Evolutionary conservation across 2,329 filamentous ascomycete species (phyloP), one percentile per base, ranked within the genome.

Genomic region (Epichloe aotearoae): DNA sequence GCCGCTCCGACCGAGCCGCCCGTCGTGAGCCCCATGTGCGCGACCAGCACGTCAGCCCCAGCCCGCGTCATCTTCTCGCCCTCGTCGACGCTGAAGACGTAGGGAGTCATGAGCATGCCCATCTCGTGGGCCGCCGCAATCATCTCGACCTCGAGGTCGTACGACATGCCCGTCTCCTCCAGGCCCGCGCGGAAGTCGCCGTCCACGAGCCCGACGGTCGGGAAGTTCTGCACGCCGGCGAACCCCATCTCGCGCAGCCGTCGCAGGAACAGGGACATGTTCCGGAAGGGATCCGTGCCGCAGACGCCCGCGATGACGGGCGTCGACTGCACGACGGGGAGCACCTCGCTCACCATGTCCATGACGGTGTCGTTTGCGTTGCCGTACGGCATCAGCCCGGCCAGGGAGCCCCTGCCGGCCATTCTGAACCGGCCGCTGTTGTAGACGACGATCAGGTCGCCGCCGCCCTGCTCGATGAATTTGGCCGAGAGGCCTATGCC

Each of bases 111-210:
- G 15, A 87, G 64, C 17, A 86, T 65, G 30, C 74, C 81, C 64
- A 83, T 65, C 41, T 72, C 66, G 43, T 72, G 74, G 2, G 84
- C 83, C n/a, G 71, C 58, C 10, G 70, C 69, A 44, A 87, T 74
- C 73, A 86, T 79, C 47, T 82, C 79, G 2, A 87, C 82, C 60
- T 88, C 83, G 7, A 73, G 66, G 15, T 73, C 75, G 59, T 80
- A 87, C 1, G 78, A 77, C 82, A 87, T 87, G 8, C 79, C 82
- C 1, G 83, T 86, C 62, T 86, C 82, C 60, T 87, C 84, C 2
- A 88, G 71, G 56, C 83, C 82, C 20, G 73, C 71, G 12, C 84
- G 73, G 61, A 87, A 86, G 12, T 72, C 72, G 1, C 82, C 83
- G 62, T 87, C 83, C 37, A 86, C 81, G 20, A 87, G 67, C 0